Evolutionary conservation across 1,284 basidiomycete genomes (phyloP).

Genomic region (Athelia sp.): DNA sequence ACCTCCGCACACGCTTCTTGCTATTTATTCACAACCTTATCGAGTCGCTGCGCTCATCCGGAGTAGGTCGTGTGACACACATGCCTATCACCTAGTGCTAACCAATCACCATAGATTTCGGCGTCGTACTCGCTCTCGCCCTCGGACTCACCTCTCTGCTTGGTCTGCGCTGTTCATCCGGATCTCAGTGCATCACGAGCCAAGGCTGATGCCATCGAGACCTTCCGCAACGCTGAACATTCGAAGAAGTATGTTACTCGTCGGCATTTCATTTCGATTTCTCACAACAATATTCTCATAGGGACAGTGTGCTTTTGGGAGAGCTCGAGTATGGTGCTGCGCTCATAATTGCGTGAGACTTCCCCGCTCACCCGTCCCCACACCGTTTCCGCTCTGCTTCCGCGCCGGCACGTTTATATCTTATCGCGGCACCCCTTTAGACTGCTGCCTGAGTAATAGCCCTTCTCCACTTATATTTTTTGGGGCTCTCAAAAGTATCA

Average conservation of each 20-base stretch:
- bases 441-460: too few species aligned
- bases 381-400: too few species aligned
- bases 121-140: slow-evolving; percentile 61
- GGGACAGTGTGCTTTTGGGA: slow-evolving; percentile 47
- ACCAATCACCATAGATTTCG: slow-evolving; percentile 34
- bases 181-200: slow-evolving; percentile 35
- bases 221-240: slow-evolving; percentile 40
- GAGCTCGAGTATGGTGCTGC: slow-evolving; percentile 49
- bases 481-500: too few species aligned
- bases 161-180: slow-evolving; percentile 46
- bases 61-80: slow-evolving; percentile 37
- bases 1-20: slow-evolving; percentile 59
- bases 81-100: neutral
- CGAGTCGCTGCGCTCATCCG: slow-evolving; percentile 52
- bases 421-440: too few species aligned
- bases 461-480: too few species aligned
- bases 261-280: neutral
- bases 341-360: slow-evolving; percentile 45
- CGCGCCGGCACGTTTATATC: too few species aligned
- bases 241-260: slow-evolving; percentile 37
- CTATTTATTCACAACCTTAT: slow-evolving; percentile 61
- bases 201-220: slow-evolving; percentile 36
- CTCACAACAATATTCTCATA: slow-evolving; percentile 23
- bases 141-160: slow-evolving; percentile 51
- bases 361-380: neutral